Conservation (phyloP, 2,329 filamentous ascomycete species). For the Claviceps paspali region DNA sequence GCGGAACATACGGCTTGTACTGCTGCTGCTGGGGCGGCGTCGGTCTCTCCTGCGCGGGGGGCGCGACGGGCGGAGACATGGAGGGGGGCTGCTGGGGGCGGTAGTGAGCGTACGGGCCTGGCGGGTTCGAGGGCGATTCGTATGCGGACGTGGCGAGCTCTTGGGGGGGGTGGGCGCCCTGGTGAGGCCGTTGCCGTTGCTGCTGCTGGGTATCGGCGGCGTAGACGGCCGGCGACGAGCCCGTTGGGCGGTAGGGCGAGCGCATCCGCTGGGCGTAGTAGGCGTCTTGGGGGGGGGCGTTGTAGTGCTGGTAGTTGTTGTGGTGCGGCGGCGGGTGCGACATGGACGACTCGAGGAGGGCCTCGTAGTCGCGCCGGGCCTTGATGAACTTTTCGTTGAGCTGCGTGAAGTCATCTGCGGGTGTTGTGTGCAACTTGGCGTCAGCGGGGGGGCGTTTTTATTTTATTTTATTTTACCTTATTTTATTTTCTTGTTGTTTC, state of each 20-base stretch:
- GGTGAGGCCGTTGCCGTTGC: constrained; percentile 37
- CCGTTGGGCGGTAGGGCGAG: too few species aligned
- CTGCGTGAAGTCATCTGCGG: constrained; percentile 93
- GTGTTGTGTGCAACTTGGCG: too few species aligned
- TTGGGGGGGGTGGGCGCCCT: constrained; percentile 59
- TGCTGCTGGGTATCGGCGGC: constrained; percentile 22
- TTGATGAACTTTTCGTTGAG: constrained; percentile 99
- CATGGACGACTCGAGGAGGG: constrained; percentile 92
- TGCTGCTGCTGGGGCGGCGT: constrained; percentile 22
- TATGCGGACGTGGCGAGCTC: constrained; percentile 67
- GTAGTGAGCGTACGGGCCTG: too few species aligned
- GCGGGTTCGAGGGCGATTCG: constrained; percentile 60
- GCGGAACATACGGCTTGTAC: constrained; percentile 47
- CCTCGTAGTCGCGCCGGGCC: constrained; percentile 88
- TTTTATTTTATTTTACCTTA: too few species aligned
- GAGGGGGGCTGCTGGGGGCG: too few species aligned
- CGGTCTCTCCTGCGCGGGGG: background rate
- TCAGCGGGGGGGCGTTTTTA: too few species aligned
- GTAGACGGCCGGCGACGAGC: constrained; percentile 36
- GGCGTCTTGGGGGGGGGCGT: constrained; percentile 44
- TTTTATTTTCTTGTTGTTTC: too few species aligned
- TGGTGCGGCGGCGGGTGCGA: constrained; percentile 72
- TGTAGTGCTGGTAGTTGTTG: constrained; percentile 65
- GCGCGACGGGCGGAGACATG: too few species aligned
- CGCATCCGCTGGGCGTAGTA: constrained; percentile 52